Evolutionary conservation across 257 asterid genomes (phyloP), one percentile per base, ranked within the genome.

Genomic region (Solanum bulbocastanum): DNA sequence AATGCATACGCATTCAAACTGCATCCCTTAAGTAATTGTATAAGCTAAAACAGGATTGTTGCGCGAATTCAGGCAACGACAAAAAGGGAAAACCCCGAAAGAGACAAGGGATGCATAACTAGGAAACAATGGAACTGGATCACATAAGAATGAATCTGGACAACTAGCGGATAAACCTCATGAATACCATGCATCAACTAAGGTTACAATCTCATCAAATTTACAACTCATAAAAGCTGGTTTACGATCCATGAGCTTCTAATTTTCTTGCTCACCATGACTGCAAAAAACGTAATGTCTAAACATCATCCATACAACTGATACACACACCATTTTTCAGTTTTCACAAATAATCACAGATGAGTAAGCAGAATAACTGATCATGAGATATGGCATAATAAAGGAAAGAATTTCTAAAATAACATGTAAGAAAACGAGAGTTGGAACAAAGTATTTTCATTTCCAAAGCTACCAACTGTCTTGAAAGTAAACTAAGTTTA

Each of bases 401-500:
- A 82, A 82, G 85, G 30, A 44, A 27, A 79, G 66, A 79, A 44
- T 15, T 14, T 6, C 37, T 15, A 49, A 9, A 16, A 46, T 18
- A 46, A 81, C 42, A 81, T 5, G 68, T 10, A 30, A 3, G 42
- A 30, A 32, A 49, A 60, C 8, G 42, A 52, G 11, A 49, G 86
- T 9, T 32, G 86, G 44, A 82, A 82, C 69, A 30, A 82, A 49
- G 86, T 82, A 82, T 39, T 30, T n/a, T 49, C 86, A 49, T 82
- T 49, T 49, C 72, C 88, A 86, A 23, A 86, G 69, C 58, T 39
- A 25, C 65, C 23, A 85, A 85, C 12, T 82, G 32, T 82, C 86
- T 30, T 82, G 69, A 52, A 82, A 60, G 84, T 85, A 89, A 74
- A 88, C 91, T 87, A 91, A 81, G 65, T 35, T 86, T 87, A 83